Evolutionary conservation across 2,329 filamentous ascomycete genomes (phyloP).

Genomic region (Penicillium aurantiogriseum): DNA sequence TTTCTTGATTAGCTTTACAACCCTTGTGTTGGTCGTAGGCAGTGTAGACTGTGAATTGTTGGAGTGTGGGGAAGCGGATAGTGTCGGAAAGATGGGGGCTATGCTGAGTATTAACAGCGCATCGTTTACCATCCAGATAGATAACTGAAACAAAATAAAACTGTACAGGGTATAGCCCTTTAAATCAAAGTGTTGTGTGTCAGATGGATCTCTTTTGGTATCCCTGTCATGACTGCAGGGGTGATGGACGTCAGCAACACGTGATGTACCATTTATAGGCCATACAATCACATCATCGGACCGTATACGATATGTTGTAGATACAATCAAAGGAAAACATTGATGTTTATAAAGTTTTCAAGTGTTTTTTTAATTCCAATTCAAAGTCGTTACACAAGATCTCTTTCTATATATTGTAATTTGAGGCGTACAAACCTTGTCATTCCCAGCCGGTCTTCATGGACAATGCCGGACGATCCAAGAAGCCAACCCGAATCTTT

Average conservation of each 20-base stretch:
- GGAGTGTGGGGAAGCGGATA: not conserved
- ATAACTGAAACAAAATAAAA: not conserved
- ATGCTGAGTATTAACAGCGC: not conserved
- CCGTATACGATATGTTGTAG: no score
- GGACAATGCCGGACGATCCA: conserved; percentile 21
- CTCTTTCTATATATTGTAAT: conserved; percentile 10
- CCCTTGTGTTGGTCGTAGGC: not conserved
- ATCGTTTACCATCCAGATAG: not conserved
- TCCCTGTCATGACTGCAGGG: not conserved
- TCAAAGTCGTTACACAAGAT: conserved; percentile 9
- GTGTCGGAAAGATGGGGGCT: not conserved
- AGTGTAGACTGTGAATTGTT: not conserved
- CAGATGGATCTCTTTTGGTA: not conserved
- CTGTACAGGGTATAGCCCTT: not conserved
- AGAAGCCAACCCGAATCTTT: conserved; percentile 5
- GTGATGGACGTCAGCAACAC: conserved; percentile 7
- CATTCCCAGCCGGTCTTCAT: conserved; percentile 14
- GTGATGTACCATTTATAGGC: not conserved
- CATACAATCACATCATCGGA: not conserved
- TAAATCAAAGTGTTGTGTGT: not conserved
- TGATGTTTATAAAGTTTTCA: not conserved
- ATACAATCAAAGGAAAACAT: not conserved
- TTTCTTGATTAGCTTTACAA: not conserved
- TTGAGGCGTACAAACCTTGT: not conserved
- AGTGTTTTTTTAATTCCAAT: conserved; percentile 1